Percentiles rank a stretch among this genome's conserved stretches.
These are phyloP conservation scores for maize (Zea mays) DNA, from an alignment of 176 grass and related monocot species.

Conservation along the genomic window Zm-B73-REFERENCE-NAM-5.0 NC_050105.1:1766501-1767000, in stretches of 20 bases:
- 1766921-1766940: slow-evolving; percentile 19
- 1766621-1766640: too few species aligned
- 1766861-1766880: slow-evolving; percentile 2
- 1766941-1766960: neutral
- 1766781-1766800: neutral
- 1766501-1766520: neutral
- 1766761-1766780: too few species aligned
- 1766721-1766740: too few species aligned
- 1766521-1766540: neutral
- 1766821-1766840: neutral
- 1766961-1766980: slow-evolving; percentile 19
- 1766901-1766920: slow-evolving; percentile 1
- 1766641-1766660: neutral
- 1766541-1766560: neutral
- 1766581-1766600: neutral
- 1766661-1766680: too few species aligned
- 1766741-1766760: too few species aligned
- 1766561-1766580: neutral
- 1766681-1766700: too few species aligned
- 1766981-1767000: neutral
- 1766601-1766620: neutral
- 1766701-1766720: too few species aligned
- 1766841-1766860: neutral
- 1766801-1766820: neutral
- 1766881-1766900: neutral